phyloP scores from a whole-genome alignment of 2,329 filamentous ascomycete species.

The Sporothrix schenckii region DNA sequence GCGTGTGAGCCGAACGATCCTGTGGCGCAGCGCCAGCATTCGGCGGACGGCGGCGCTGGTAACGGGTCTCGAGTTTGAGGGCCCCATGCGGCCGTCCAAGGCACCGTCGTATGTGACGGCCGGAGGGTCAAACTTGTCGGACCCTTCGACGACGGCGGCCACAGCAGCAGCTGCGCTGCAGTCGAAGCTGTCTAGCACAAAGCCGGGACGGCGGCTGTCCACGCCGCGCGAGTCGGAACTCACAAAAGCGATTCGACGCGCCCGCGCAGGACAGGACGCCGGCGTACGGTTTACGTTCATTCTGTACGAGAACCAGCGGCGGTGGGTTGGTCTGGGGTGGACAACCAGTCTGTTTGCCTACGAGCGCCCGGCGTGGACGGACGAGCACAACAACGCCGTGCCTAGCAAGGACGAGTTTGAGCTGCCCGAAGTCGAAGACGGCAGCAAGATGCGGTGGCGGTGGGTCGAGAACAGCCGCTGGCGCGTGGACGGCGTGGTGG shows the following conservation, averaged over 20 bases:
- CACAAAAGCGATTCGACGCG: slow-evolving; percentile 49
- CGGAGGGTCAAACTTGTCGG: slow-evolving; percentile 38
- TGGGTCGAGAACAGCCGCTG: slow-evolving; percentile 88
- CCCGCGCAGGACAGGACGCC: slow-evolving; percentile 57
- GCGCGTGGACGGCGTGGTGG: slow-evolving; percentile 76
- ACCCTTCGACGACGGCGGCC: slow-evolving; percentile 34
- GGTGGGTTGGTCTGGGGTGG: slow-evolving; percentile 95
- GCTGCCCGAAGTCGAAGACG: slow-evolving; percentile 63
- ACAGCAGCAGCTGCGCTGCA: slow-evolving; percentile 34
- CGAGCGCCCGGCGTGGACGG: slow-evolving; percentile 89
- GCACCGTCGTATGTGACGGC: slow-evolving; percentile 38
- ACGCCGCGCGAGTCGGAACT: slow-evolving; percentile 52
- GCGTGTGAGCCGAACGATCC: slow-evolving; percentile 78
- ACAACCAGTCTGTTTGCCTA: slow-evolving; percentile 88
- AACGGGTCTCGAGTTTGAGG: slow-evolving; percentile 77
- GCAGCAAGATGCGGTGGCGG: slow-evolving; percentile 61
- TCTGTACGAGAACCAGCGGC: slow-evolving; percentile 91
- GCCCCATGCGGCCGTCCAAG: slow-evolving; percentile 45
- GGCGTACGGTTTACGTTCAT: slow-evolving; percentile 96
- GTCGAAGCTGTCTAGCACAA: slow-evolving; percentile 39
- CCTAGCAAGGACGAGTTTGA: slow-evolving; percentile 72
- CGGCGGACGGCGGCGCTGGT: slow-evolving; percentile 70
- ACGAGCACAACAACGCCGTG: slow-evolving; percentile 86
- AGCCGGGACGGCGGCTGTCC: slow-evolving; percentile 39
- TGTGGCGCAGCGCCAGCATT: slow-evolving; percentile 84